These are phyloP conservation scores for Endoconidiophora laricicola DNA, from an alignment of 2,329 filamentous ascomycete genomes.

Conservation along the genomic window DNA sequence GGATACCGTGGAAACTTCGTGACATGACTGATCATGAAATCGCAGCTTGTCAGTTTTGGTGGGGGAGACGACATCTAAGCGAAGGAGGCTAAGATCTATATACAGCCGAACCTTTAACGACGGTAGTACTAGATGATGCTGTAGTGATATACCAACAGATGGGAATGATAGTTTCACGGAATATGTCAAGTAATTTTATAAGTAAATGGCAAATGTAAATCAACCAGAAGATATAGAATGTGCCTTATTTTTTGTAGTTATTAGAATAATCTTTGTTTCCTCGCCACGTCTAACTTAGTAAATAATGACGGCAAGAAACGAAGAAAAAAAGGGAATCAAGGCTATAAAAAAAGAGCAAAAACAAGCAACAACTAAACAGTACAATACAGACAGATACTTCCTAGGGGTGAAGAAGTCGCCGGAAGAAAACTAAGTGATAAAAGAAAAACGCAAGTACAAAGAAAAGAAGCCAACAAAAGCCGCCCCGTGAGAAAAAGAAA, in stretches of 20 bases:
- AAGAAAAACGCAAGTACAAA: neutral
- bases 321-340: too few species aligned
- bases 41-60: constrained; percentile 44
- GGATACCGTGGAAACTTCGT: constrained; percentile 27
- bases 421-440: neutral
- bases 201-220: neutral
- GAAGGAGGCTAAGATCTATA: constrained; percentile 18
- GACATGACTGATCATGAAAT: constrained; percentile 27
- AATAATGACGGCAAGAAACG: too few species aligned
- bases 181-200: neutral
- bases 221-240: too few species aligned
- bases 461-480: neutral
- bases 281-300: too few species aligned
- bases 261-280: too few species aligned
- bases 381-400: too few species aligned
- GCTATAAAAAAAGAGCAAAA: neutral
- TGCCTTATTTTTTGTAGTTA: too few species aligned
- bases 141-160: neutral
- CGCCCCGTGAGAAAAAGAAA: neutral
- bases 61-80: constrained; percentile 32
- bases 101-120: neutral
- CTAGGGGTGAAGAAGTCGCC: too few species aligned
- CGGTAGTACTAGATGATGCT: neutral
- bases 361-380: neutral
- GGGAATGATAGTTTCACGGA: neutral